These are phyloP conservation scores for Straminergon stramineum DNA, from an alignment of 225 moss, liverwort and hornwort species.

Conservation along the genomic window DNA sequence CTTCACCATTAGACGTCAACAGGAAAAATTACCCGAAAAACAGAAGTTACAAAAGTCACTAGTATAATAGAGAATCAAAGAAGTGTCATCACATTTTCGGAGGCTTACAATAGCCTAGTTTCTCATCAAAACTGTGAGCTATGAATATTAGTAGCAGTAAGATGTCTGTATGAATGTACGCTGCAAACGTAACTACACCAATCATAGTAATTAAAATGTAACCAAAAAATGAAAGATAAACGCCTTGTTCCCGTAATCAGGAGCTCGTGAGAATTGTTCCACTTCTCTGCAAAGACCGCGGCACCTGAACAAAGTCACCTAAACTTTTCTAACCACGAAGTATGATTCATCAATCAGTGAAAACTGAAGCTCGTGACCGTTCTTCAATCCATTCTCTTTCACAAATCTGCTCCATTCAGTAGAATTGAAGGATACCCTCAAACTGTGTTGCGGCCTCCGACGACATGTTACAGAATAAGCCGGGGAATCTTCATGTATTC, in stretches of 20 bases:
- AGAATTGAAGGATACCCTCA: fast-evolving
- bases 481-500: neutral
- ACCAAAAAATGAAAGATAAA: neutral
- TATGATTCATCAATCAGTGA: neutral
- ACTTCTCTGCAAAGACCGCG: no score
- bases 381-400: neutral
- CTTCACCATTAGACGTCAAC: neutral
- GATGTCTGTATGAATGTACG: neutral
- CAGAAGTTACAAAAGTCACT: neutral
- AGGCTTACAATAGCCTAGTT: no score
- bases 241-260: neutral
- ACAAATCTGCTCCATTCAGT: neutral
- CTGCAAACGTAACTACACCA: neutral
- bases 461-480: neutral
- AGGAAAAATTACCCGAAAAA: neutral
- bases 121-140: neutral
- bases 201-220: neutral
- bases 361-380: neutral
- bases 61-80: neutral
- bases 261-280: neutral
- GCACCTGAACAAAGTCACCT: neutral
- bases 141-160: no score
- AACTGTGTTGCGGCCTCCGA: fast-evolving
- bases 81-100: neutral
- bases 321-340: neutral